A percentile compares a stretch with the other conserved stretches of the same genome.
These are phyloP conservation scores for Curvularia verruculosa DNA, from an alignment of 2,329 filamentous ascomycete genomes.

Conservation along the genomic window DNA sequence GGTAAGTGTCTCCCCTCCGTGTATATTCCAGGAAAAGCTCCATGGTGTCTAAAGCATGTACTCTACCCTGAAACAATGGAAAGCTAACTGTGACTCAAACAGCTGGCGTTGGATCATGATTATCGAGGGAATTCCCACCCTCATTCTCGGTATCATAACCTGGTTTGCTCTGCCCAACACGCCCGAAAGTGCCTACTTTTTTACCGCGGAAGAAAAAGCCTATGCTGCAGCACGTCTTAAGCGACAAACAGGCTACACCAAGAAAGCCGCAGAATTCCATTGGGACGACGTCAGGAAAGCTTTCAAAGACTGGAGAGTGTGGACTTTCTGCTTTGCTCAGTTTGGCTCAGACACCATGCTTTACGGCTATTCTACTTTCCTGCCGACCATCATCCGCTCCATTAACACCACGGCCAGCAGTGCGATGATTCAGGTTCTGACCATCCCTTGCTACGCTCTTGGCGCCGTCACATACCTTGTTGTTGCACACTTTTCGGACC, in stretches of 20 bases:
- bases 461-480: constrained; percentile 73
- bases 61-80: no score
- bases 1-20: constrained; percentile 31
- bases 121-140: constrained; percentile 62
- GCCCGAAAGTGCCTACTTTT: constrained; percentile 67
- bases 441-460: constrained; percentile 77
- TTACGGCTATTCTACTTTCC: constrained; percentile 78
- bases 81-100: no score
- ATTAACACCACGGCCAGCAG: constrained; percentile 66
- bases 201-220: constrained; percentile 64
- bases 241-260: constrained; percentile 57
- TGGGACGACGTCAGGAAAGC: constrained; percentile 69
- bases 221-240: constrained; percentile 61
- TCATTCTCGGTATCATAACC: constrained; percentile 62
- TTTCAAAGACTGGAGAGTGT: constrained; percentile 77
- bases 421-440: constrained; percentile 74
- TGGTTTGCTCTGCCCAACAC: constrained; percentile 69
- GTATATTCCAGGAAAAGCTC: no score
- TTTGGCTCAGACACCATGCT: constrained; percentile 79
- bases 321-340: constrained; percentile 70
- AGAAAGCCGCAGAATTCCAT: constrained; percentile 60
- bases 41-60: no score
- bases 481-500: constrained; percentile 71
- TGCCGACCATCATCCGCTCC: constrained; percentile 77
- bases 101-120: constrained; percentile 75